phyloP scores from a whole-genome alignment of 2,329 filamentous ascomycete species.

The Rhynchosporium secalis region DNA sequence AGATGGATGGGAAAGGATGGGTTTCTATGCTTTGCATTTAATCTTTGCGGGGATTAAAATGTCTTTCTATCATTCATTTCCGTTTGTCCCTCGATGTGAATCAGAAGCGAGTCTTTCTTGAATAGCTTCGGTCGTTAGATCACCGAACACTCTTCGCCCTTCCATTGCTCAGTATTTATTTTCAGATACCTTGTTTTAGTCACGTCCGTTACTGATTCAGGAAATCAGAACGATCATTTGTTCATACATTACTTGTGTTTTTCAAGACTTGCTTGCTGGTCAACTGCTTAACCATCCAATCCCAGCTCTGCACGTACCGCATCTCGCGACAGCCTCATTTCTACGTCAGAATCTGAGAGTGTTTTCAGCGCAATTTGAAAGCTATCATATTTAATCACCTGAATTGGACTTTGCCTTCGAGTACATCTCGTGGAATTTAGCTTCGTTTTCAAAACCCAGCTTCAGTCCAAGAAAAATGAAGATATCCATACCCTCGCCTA shows the following conservation, averaged over 20 bases:
- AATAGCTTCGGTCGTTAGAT: too few species aligned
- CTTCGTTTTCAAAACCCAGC: neutral
- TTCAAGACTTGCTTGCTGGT: neutral
- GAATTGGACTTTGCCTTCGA: neutral
- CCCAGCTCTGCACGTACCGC: slow-evolving; percentile 15
- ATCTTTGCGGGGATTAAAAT: neutral
- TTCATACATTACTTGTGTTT: neutral
- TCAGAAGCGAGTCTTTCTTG: too few species aligned
- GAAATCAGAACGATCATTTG: neutral
- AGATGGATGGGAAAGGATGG: too few species aligned
- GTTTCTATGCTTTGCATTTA: slow-evolving; percentile 1
- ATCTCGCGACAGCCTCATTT: slow-evolving; percentile 8
- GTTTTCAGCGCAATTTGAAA: neutral
- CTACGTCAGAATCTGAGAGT: neutral
- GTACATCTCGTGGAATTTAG: neutral
- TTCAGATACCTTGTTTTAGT: neutral
- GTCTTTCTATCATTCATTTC: neutral
- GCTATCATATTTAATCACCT: neutral
- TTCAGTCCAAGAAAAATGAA: neutral
- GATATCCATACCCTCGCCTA: neutral
- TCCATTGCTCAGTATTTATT: neutral
- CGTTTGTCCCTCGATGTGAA: neutral
- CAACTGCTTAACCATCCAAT: slow-evolving; percentile 11
- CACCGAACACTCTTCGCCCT: neutral
- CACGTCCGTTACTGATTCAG: neutral